These are phyloP conservation scores for Nasturtium officinale DNA, from an alignment of 345 rosid species.

Conservation along the genomic window DNA sequence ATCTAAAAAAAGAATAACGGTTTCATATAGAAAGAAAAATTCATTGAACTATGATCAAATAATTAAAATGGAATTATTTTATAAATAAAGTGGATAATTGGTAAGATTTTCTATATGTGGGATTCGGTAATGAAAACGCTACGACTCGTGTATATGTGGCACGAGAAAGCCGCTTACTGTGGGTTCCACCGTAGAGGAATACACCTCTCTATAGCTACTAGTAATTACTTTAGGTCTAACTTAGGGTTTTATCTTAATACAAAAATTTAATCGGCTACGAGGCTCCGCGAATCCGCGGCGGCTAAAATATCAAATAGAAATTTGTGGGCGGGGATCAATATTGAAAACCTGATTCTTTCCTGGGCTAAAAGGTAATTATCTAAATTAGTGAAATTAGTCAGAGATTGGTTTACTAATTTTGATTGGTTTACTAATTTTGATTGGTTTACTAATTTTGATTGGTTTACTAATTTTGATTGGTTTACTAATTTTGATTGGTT, in stretches of 20 bases:
- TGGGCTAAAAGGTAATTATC: constrained; percentile 4
- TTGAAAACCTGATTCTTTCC: neutral
- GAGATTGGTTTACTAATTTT: constrained; percentile 5
- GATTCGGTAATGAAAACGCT: constrained; percentile 52
- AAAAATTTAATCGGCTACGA: constrained; percentile 47
- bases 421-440: neutral
- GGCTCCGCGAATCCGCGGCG: constrained; percentile 37
- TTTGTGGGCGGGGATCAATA: neutral
- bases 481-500: too few relatives aligned
- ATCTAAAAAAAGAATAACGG: neutral
- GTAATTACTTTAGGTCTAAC: neutral
- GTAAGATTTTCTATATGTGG: neutral
- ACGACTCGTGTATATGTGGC: constrained; percentile 47
- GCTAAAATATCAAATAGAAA: neutral
- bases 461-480: too few relatives aligned
- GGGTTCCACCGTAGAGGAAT: constrained; percentile 45
- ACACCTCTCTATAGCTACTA: neutral
- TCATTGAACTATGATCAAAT: neutral
- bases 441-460: too few relatives aligned
- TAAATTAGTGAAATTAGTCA: neutral
- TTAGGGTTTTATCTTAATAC: neutral
- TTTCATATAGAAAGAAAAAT: neutral
- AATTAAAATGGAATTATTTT: neutral
- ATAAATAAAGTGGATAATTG: constrained; percentile 7
- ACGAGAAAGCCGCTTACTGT: constrained; percentile 58